phyloP scores from a whole-genome alignment of 1,284 basidiomycete species.

The Cutaneotrichosporon sp. region DNA sequence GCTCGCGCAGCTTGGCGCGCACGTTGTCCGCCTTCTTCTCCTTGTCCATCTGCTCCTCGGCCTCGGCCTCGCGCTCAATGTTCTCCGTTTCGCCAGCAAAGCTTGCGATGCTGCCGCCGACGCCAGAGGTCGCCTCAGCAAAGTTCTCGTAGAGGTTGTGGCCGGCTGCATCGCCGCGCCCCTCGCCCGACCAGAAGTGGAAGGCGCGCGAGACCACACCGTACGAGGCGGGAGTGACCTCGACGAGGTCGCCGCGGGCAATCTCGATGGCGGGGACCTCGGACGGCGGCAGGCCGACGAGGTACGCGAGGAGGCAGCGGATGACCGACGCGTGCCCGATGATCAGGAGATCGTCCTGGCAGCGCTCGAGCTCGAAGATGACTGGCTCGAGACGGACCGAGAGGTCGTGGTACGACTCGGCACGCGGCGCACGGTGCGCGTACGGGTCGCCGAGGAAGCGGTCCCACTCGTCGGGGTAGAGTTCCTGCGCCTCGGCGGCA shows the following conservation, averaged over 20 bases:
- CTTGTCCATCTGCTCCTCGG: conserved; percentile 48
- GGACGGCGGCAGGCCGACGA: conserved; percentile 90
- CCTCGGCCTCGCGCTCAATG: conserved; percentile 49
- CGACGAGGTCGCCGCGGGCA: conserved; percentile 82
- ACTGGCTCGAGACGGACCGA: conserved; percentile 77
- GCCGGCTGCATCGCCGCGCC: conserved; percentile 47
- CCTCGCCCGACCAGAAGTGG: conserved; percentile 74
- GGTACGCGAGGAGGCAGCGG: conserved; percentile 86
- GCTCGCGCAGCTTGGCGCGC: conserved; percentile 23
- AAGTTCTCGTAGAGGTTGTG: conserved; percentile 56
- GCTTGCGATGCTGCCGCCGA: conserved; percentile 40
- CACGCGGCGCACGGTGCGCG: conserved; percentile 84
- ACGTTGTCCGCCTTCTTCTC: conserved; percentile 33
- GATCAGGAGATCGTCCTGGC: conserved; percentile 73
- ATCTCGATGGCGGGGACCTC: conserved; percentile 98
- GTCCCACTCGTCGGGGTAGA: conserved; percentile 92
- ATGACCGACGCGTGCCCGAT: conserved; percentile 95
- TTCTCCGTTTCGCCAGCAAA: conserved; percentile 46
- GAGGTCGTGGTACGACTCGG: conserved; percentile 91
- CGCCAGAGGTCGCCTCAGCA: conserved; percentile 49
- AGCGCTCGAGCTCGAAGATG: conserved; percentile 78
- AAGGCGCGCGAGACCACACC: conserved; percentile 84
- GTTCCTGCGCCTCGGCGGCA: conserved; percentile 82
- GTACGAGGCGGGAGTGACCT: conserved; percentile 86
- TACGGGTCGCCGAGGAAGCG: conserved; percentile 92